Evolutionary conservation across 768 basidiomycete species (phyloP), one percentile per base, ranked within the genome.

Genomic region (Serendipita vermifera): DNA sequence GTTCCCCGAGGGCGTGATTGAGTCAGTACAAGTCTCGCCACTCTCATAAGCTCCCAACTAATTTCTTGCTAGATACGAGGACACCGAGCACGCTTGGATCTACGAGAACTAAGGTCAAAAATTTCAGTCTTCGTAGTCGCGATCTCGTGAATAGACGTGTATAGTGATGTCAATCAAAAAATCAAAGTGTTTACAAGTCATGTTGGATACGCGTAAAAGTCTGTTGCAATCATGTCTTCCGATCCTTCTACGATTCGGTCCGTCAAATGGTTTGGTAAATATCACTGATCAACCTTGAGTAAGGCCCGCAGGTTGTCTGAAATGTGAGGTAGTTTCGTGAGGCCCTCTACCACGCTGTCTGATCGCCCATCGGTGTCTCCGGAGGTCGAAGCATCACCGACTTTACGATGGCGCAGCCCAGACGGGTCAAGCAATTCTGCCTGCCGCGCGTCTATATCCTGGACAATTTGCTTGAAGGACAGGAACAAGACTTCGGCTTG

Each of bases 401-500:
- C 22, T 38, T 29, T 13, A 35, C 53, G 35, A 22, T 39, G 17
- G n/a, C 46, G 17, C 9, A 51, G 6, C 17, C 56, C 56, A 32
- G 55, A 31, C 7, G 57, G 38, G 26, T 29, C 33, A 11, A 51
- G 22, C 55, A 38, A 27, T 29, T 89, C 87, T 0, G 78, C 80
- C 60, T 76, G 78, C 60, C 85, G 79, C 33, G 85, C 79, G 66
- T 96, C 91, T 62, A 94, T 80, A 66, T 94, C 91, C 7, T 85
- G 85, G 20, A 97, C 83, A 20, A 96, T 70, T 63, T 87, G 84
- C 11, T 82, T 73, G 72, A 96, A 97, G 1, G 91, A 91, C 2
- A 94, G 76, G 75, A 89, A 98, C 20, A 99, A 77, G 14, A 98
- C 92, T 69, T 99, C 96, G 7, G 94, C 96, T 70, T 98, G 96